Conservation (phyloP, 1,139 yeast genomes). For the Yamadazyma conglobata region DNA sequence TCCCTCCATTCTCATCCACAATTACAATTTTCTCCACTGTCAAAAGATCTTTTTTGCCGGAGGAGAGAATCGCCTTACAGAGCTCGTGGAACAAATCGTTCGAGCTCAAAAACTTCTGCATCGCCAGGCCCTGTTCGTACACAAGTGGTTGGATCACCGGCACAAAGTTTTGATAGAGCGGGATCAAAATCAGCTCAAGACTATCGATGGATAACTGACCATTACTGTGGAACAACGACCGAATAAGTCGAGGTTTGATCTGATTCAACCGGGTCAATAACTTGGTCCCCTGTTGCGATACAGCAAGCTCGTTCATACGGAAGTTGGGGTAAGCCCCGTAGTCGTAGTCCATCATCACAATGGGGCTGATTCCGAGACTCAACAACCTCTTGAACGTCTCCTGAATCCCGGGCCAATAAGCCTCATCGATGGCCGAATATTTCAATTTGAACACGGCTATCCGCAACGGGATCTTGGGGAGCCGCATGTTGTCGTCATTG, state of each 20-base stretch:
- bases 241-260: constrained; percentile 24
- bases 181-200: constrained; percentile 36
- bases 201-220: constrained; percentile 18
- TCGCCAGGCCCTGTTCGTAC: constrained; percentile 33
- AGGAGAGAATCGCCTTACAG: constrained; percentile 23
- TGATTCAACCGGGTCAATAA: constrained; percentile 25
- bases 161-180: constrained; percentile 44
- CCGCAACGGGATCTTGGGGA: constrained; percentile 42
- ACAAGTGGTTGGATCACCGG: constrained; percentile 64
- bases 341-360: constrained; percentile 36
- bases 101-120: constrained; percentile 31
- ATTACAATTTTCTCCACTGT: constrained; percentile 77
- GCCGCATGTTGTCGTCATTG: constrained; percentile 28
- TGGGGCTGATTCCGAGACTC: constrained; percentile 45
- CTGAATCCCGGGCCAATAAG: constrained; percentile 41
- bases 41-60: constrained; percentile 26
- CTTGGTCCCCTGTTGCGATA: constrained; percentile 32
- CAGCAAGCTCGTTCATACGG: constrained; percentile 29
- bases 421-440: constrained; percentile 28
- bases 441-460: constrained; percentile 51
- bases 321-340: constrained; percentile 25
- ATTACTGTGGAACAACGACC: constrained; percentile 25
- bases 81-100: constrained; percentile 30
- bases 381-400: constrained; percentile 48
- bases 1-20: constrained; percentile 82